Percentiles rank a stretch among this genome's conserved stretches.
These are phyloP conservation scores for Neonectria punicea DNA, from an alignment of 2,329 filamentous ascomycete genomes.

Conservation along the genomic window DNA sequence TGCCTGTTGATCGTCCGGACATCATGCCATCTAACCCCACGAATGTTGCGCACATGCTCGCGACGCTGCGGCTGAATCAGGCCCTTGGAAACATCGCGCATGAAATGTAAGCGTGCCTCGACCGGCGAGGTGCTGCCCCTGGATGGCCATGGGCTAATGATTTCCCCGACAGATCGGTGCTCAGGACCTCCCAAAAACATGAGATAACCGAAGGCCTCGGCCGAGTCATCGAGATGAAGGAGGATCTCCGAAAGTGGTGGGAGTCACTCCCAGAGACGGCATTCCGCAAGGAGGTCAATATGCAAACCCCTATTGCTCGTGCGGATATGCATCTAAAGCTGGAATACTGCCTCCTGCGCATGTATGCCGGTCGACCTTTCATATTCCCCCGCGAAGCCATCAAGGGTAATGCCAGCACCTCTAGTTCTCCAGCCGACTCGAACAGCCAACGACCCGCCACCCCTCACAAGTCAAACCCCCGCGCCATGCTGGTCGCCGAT, in stretches of 20 bases:
- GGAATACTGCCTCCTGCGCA: slow-evolving; percentile 63
- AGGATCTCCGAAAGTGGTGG: slow-evolving; percentile 53
- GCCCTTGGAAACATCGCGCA: slow-evolving; percentile 50
- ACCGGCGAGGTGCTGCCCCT: background rate
- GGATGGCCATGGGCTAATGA: slow-evolving; percentile 17
- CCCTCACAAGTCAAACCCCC: slow-evolving; percentile 45
- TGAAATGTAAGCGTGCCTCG: slow-evolving; percentile 49
- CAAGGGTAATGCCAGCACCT: slow-evolving; percentile 42
- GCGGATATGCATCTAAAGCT: slow-evolving; percentile 62
- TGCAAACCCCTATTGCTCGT: slow-evolving; percentile 54
- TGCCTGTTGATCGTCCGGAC: slow-evolving; percentile 59
- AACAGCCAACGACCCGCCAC: slow-evolving; percentile 42
- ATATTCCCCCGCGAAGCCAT: slow-evolving; percentile 53
- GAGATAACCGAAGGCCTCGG: slow-evolving; percentile 47
- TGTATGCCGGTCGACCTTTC: slow-evolving; percentile 65
- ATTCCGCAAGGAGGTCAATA: slow-evolving; percentile 52
- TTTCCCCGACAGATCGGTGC: slow-evolving; percentile 43
- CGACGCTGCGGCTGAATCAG: slow-evolving; percentile 52
- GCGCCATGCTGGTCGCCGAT: slow-evolving; percentile 57
- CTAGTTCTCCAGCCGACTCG: slow-evolving; percentile 46
- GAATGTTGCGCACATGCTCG: slow-evolving; percentile 59
- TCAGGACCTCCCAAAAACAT: slow-evolving; percentile 47
- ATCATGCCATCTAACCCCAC: slow-evolving; percentile 54
- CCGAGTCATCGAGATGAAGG: slow-evolving; percentile 50
- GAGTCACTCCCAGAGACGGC: slow-evolving; percentile 47